Conservation (phyloP, 2,329 filamentous ascomycete species). For the Coniella lustricola region DNA sequence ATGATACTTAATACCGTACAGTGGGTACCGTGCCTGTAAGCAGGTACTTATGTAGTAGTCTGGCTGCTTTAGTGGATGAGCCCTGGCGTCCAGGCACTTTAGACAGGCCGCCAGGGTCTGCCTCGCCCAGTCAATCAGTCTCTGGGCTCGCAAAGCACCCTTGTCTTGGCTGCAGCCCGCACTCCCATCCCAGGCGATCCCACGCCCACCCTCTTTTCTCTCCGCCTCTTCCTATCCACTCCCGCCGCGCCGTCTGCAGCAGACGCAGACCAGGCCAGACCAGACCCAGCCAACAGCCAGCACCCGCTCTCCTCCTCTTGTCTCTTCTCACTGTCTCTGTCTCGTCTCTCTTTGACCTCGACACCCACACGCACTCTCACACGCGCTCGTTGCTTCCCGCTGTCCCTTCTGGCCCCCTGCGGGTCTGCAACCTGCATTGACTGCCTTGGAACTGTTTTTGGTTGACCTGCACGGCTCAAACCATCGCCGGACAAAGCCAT, state of each 20-base stretch:
- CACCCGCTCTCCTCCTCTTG: too few species aligned
- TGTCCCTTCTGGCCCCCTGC: constrained; percentile 9
- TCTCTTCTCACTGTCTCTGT: constrained; percentile 9
- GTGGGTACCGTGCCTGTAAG: too few species aligned
- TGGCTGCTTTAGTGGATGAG: too few species aligned
- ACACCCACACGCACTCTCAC: too few species aligned
- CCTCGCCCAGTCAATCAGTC: not conserved
- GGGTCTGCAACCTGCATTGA: constrained; percentile 5
- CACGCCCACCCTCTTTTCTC: not conserved
- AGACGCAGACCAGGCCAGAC: not conserved
- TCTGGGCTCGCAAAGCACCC: not conserved
- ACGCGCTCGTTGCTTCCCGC: constrained; percentile 8
- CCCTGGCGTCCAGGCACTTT: too few species aligned
- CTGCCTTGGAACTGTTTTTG: not conserved
- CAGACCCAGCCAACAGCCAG: not conserved
- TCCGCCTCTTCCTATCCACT: constrained; percentile 13
- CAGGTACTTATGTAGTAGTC: too few species aligned
- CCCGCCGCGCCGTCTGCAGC: not conserved
- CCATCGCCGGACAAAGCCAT: constrained; percentile 3
- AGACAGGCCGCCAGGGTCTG: not conserved
- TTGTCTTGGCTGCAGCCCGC: constrained; percentile 4
- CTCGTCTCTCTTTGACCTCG: constrained; percentile 6
- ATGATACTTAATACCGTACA: too few species aligned
- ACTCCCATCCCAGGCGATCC: constrained; percentile 6
- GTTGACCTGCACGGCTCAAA: not conserved